Percentiles rank a stretch among this genome's conserved stretches.
Conservation (phyloP, 805 yeast genomes). For the Spathaspora boniae region DNA sequence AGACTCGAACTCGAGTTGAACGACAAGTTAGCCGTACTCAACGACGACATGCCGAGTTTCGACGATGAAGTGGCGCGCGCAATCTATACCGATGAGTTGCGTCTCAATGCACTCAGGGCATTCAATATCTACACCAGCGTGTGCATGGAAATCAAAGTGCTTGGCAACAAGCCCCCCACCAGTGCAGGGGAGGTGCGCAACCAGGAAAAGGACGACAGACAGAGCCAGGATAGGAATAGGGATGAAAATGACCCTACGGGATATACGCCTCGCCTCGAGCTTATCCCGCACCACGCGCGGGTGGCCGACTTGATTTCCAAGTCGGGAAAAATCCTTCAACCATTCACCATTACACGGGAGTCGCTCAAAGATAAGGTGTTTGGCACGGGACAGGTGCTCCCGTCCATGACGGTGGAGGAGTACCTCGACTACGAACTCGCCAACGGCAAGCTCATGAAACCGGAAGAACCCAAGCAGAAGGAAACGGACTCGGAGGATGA, state of each 20-base stretch:
- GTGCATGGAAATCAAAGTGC: slow-evolving; percentile 63
- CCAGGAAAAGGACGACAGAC: slow-evolving; percentile 8
- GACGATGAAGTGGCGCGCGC: slow-evolving; percentile 67
- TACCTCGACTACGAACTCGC: slow-evolving; percentile 80
- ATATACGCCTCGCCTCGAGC: too few species aligned
- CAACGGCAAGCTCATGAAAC: slow-evolving; percentile 73
- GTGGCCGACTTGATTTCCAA: slow-evolving; percentile 49
- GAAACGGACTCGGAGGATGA: slow-evolving; percentile 54
- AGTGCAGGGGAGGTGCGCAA: not conserved
- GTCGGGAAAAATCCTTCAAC: slow-evolving; percentile 76
- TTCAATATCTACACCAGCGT: slow-evolving; percentile 56
- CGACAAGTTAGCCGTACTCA: slow-evolving; percentile 39
- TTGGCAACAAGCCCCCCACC: slow-evolving; percentile 41
- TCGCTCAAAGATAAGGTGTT: slow-evolving; percentile 62
- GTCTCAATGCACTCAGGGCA: slow-evolving; percentile 48
- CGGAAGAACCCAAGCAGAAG: slow-evolving; percentile 40
- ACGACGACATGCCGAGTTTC: slow-evolving; percentile 17
- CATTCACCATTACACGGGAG: slow-evolving; percentile 72
- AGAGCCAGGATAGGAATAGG: slow-evolving; percentile 7
- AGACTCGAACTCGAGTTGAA: slow-evolving; percentile 56
- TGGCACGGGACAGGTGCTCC: slow-evolving; percentile 90
- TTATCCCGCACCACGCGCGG: slow-evolving; percentile 12
- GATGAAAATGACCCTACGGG: slow-evolving; percentile 21
- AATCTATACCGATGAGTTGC: slow-evolving; percentile 54
- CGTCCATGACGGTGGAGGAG: slow-evolving; percentile 94